Base-by-base conservation (phyloP, 345 rosid genomes). In the Garcia nutans region DNA sequence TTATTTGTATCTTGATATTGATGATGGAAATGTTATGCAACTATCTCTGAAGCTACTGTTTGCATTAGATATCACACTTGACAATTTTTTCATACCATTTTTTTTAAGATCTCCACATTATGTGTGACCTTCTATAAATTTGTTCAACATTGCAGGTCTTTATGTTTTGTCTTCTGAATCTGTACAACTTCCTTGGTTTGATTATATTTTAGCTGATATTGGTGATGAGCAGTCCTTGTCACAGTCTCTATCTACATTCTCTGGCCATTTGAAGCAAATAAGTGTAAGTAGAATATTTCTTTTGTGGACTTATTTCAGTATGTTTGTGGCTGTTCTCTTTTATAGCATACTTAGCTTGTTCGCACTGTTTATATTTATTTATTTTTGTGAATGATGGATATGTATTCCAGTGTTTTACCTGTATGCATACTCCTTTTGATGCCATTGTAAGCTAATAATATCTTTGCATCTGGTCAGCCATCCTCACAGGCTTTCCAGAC, bases 191-290 rank as follows among this genome's bases (percentile, higher is more conserved):
- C 97, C 99, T 74, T 95, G 99, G 97, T 87, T 95, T 83, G 97
- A 95, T 86, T 87, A 85, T 63, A 85, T 95, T 81, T 95, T 89
- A 76, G 97, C 97, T 81, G 97, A 95, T 82, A 93, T 95, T 83
- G 97, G 97, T 20, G 97, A 93, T 80, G 99, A 95, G 71, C 97
- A 95, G 76, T 95, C 99, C 60, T 79, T 95, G 81, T 85, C 92
- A 28, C 97, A 93, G 81, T 95, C 97, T 74, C 79, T 95, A 75
- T 95, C 99, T 76, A 93, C 99, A 74, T 95, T 93, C 82, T 95
- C 99, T 71, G 94, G 97, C 76, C 99, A 91, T 79, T 82, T 93
- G 86, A 93, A 91, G 74, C 97, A 93, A 84, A 90, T 95, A 65
- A 87, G 88, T 82, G 99, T 95, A 80, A 86, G 97, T 69, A 77